Conservation (phyloP, 257 asterid species). For the Haberlea rhodopensis region DNA sequence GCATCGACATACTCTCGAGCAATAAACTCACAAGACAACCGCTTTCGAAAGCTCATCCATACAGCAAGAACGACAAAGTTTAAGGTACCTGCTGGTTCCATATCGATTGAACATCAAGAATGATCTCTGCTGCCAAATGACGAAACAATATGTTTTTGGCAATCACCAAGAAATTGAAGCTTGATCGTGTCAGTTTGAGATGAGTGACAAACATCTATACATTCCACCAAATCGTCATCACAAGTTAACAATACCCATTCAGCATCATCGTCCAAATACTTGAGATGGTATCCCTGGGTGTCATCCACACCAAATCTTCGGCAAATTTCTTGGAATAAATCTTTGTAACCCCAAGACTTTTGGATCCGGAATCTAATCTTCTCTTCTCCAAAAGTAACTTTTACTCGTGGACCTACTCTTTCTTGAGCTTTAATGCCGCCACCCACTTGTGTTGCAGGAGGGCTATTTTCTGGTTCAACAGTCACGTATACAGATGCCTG, state of each 20-base stretch:
- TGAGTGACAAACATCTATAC: slow-evolving; percentile 57
- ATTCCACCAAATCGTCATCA: slow-evolving; percentile 85
- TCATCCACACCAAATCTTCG: slow-evolving; percentile 62
- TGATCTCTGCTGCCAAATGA: slow-evolving; percentile 39
- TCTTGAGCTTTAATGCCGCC: slow-evolving; percentile 26
- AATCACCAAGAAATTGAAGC: slow-evolving; percentile 44
- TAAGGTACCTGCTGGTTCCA: background rate
- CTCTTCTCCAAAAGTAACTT: slow-evolving; percentile 76
- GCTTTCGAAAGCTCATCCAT: background rate
- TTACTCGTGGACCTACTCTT: slow-evolving; percentile 47
- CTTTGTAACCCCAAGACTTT: slow-evolving; percentile 53
- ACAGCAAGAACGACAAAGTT: slow-evolving; percentile 1
- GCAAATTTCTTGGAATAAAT: slow-evolving; percentile 53
- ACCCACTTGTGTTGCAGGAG: slow-evolving; percentile 18
- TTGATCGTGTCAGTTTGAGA: slow-evolving; percentile 52
- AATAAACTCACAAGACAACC: background rate
- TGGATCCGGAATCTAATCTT: slow-evolving; percentile 72
- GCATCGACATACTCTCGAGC: background rate
- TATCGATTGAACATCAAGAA: slow-evolving; percentile 24
- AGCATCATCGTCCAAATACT: slow-evolving; percentile 82
- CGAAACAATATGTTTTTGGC: slow-evolving; percentile 45
- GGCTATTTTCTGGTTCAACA: slow-evolving; percentile 27
- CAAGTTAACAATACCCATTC: slow-evolving; percentile 91
- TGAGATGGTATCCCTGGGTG: slow-evolving; percentile 48
- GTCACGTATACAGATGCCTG: slow-evolving; percentile 38